Base-by-base conservation (phyloP, 257 asterid genomes). In the Scutellaria baicalensis region DNA sequence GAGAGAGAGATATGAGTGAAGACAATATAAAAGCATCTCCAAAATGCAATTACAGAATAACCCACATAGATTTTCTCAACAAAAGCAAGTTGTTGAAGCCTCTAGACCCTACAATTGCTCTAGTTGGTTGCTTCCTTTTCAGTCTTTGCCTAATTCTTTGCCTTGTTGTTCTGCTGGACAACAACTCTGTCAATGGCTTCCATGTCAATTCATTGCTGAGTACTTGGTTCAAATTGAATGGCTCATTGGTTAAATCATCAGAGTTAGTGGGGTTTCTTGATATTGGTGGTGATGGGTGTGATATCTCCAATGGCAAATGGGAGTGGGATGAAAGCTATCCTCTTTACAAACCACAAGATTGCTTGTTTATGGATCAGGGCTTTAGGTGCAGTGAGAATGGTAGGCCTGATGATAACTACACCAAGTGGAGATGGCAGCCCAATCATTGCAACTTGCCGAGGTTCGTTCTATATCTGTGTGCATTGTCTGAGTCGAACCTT, bases 371-470 rank as follows among this genome's bases (percentile, higher is more conserved):
- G 68, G 98, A 89, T 79, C 82, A 14, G 17, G 98, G 98, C 0
- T 89, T 92, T 76, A 80, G 95, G 42, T 92, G 98, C 63, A 72
- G 78, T 48, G 84, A 89, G 56, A 92, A 92, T 78, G 96, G 95
- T 3, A 77, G 96, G 78, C 92, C 87, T 66, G 98, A 92, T 81
- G 10, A 67, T 9, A 80, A 82, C 81, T 92, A 86, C 35, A 83
- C 96, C 27, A 84, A 92, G 78, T 92, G 98, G 98, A 82, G 98
- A 1, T 92, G 98, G 98, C 95, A 89, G 77, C 98, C 98, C 61
- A 83, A 83, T 66, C 73, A 81, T 76, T 92, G 98, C 83, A 74
- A 84, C 70, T 87, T 92, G 87, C 96, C 98, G 88, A 92, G 98
- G 96, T 91, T 12, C 13, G n/a, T 3, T 61, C 6, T 33, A 45